A percentile compares a stretch with the other conserved stretches of the same genome.
Conservation (phyloP, 768 basidiomycete genomes). For the Mycena belliarum region DNA sequence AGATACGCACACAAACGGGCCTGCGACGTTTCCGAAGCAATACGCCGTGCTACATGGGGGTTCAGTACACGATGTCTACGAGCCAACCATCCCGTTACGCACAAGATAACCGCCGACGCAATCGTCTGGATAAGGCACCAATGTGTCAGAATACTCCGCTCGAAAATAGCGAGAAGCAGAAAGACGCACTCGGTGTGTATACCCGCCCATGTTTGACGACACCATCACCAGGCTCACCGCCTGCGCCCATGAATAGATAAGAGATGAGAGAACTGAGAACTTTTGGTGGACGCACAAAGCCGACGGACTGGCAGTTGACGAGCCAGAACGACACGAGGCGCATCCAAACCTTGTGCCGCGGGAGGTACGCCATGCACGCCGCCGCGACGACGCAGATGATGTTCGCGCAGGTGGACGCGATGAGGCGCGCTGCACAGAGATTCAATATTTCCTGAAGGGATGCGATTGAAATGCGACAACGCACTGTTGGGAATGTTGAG, state of each 20-base stretch:
- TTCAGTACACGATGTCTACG: neutral
- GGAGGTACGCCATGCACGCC: conserved; percentile 24
- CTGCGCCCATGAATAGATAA: neutral
- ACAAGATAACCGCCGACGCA: conserved; percentile 21
- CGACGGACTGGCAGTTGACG: conserved; percentile 24
- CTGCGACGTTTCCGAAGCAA: conserved; percentile 23
- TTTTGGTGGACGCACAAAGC: conserved; percentile 17
- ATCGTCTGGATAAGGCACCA: conserved; percentile 1
- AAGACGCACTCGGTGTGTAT: conserved; percentile 20
- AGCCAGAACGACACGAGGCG: conserved; percentile 25
- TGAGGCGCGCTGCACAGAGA: conserved; percentile 22
- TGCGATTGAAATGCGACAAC: no score
- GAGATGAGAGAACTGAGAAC: no score
- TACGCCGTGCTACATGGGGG: conserved; percentile 17
- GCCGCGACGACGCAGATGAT: conserved; percentile 24
- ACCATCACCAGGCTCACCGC: conserved; percentile 23
- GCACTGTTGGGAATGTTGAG: conserved; percentile 21
- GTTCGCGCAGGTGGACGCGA: conserved; percentile 21
- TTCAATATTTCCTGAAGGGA: no score
- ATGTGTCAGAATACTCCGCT: neutral
- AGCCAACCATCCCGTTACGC: neutral
- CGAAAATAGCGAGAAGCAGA: neutral
- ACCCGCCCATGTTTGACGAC: conserved; percentile 25
- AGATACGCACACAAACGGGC: conserved; percentile 20
- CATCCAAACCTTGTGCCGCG: conserved; percentile 19